These are phyloP conservation scores for Sugiyamaella novakii DNA, from an alignment of 1,139 yeast species.

Conservation along the genomic window DNA sequence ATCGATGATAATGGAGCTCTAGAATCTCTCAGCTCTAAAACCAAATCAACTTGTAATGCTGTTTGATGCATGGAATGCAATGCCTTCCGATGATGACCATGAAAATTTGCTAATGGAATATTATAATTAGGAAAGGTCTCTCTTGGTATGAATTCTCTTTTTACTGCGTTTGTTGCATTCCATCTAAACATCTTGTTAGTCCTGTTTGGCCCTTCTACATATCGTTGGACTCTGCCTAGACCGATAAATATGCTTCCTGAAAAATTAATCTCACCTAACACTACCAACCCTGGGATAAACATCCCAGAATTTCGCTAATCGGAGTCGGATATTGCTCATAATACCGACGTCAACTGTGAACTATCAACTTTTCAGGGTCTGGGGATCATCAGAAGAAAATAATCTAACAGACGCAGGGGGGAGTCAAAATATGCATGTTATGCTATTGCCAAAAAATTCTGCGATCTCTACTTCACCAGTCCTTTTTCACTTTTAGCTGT, in stretches of 20 bases:
- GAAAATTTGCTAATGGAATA: conserved; percentile 74
- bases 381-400: neutral
- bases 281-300: too few species aligned
- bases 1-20: conserved; percentile 87
- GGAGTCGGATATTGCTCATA: too few species aligned
- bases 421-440: conserved; percentile 11
- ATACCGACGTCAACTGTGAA: too few species aligned
- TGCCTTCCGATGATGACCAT: conserved; percentile 90
- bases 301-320: too few species aligned
- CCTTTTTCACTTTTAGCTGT: too few species aligned
- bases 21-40: conserved; percentile 83
- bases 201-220: too few species aligned
- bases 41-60: conserved; percentile 78
- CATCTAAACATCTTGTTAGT: neutral
- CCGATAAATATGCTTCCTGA: too few species aligned
- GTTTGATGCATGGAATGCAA: conserved; percentile 66
- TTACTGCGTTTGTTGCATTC: neutral
- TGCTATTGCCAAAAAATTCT: neutral
- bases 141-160: conserved; percentile 35
- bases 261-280: too few species aligned
- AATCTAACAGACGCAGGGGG: conserved; percentile 14
- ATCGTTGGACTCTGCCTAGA: neutral
- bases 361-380: too few species aligned
- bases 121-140: conserved; percentile 60
- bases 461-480: conserved; percentile 1